Base-by-base conservation (phyloP, 2,329 filamentous ascomycete genomes). In the Aspergillus spinulosporus region DNA sequence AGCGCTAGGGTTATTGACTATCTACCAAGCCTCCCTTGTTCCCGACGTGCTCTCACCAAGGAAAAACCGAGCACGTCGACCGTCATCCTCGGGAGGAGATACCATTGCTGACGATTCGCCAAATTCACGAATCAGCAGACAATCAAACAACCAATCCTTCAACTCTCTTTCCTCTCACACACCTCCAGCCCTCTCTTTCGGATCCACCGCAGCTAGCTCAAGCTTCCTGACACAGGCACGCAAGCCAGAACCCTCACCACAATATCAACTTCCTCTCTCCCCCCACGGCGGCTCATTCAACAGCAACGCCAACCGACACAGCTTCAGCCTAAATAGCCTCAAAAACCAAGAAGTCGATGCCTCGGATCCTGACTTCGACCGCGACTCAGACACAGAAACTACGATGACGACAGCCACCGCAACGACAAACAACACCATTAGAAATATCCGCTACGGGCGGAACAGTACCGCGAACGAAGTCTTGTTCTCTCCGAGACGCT, bases 361-460 rank as follows among this genome's bases (percentile, higher is more conserved):
- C 1, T 72, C 68, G 3, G 70, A 74, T 40, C 51, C 47, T 11
- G 49, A 52, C 32, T 66, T 66, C 31, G 70, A 70, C 31, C 64
- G 61, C 42, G 72, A 74, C 49, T 74, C 72, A 3, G 72, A 74
- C 46, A 66, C 62, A 26, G 72, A 74, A 56, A 74, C 71, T n/a
- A 64, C 68, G 4, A 63, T 69, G 37, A 73, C 71, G 5, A 67
- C 64, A 11, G 65, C 69, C 11, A 72, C 69, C 1, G 64, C 62
- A 5, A 64, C 61, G 39, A 74, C 71, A 4, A 68, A 72, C 62
- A 66, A 65, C 34, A 72, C 70, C 1, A 68, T 69, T 34, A 66
- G 62, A 15, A 70, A 74, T 42, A 74, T 72, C 40, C 68, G 72
- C n/a, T 71, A 74, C 49, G 72, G 68, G 26, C 62, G 64, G 12